Evolutionary conservation across 2,329 filamentous ascomycete genomes (phyloP), one percentile per base, ranked within the genome.

Genomic region (Ophiostoma populinum): DNA sequence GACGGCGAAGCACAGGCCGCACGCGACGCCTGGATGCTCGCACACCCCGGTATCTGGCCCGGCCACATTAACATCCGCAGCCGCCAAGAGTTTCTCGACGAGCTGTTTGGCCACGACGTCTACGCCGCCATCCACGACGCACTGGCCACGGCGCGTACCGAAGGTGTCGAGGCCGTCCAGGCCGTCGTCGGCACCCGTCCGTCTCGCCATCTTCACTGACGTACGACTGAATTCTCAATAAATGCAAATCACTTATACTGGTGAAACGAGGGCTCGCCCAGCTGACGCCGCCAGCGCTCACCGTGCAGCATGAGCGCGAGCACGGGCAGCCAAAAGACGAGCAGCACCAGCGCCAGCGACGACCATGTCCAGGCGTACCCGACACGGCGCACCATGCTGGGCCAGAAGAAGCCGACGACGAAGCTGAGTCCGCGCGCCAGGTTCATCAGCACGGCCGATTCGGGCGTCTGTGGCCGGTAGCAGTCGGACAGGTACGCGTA

Each of bases 401-500:
- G 20, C 35, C 36, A 40, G 24, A 34, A 40, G 34, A 40, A 42
- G 41, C 41, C 38, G 20, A 42, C 29, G 13, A 40, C 35, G 20
- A 42, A 42, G 7, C 32, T 36, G 7, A 42, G 29, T 19, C 39
- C 38, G 19, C 41, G 38, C 24, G 31, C 20, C 16, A 42, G 36
- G 32, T 42, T 42, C 33, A 42, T 33, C 12, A 42, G 34, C 19
- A 40, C 36, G 24, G 36, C 41, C n/a, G 39, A 40, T 36, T 42
- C 41, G 34, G 41, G 41, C 21, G 41, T 39, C 41, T 42, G 41
- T 15, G 38, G 38, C 12, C 39, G 39, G 36, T 42, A 42, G 38
- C 41, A 42, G 34, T 42, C 33, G 24, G 34, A 36, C 17, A 36
- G 18, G 25, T 42, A 42, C 10, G 41, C 41, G 18, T 42, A 42